These are phyloP conservation scores for Cryphonectria naterciae DNA, from an alignment of 2,329 filamentous ascomycete genomes.

Conservation along the genomic window DNA sequence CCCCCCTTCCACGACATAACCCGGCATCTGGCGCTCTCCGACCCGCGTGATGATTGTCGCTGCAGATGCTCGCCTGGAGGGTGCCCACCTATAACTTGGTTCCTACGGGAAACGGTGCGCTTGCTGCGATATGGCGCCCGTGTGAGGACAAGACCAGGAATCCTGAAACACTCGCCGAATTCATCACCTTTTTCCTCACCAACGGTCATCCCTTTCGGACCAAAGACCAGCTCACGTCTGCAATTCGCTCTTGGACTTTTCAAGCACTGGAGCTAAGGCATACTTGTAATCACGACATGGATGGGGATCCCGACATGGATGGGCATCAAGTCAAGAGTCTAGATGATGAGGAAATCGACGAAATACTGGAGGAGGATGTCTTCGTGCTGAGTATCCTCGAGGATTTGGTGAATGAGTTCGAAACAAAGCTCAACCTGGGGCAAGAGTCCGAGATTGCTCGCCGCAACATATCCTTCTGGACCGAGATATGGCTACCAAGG, in stretches of 20 bases:
- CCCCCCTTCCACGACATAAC: background rate
- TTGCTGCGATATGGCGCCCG: background rate
- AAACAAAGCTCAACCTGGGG: background rate
- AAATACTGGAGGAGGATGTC: background rate
- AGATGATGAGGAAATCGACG: background rate
- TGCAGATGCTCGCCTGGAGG: background rate
- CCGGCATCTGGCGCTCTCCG: background rate
- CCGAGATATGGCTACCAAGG: background rate
- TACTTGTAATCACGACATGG: background rate
- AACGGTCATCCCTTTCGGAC: background rate
- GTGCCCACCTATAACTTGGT: background rate
- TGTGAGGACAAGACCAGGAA: too few species aligned
- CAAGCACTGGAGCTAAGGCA: background rate
- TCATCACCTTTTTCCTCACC: background rate
- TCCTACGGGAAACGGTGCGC: background rate
- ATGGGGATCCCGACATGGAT: fast-evolving
- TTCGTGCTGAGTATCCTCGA: background rate
- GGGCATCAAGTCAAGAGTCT: background rate
- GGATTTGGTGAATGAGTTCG: background rate
- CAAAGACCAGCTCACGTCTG: background rate
- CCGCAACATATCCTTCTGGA: background rate
- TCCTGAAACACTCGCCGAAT: background rate
- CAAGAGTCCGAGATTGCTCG: background rate
- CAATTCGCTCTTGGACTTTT: background rate
- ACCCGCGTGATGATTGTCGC: background rate